Evolutionary conservation across 257 asterid species (phyloP).

Genomic region (Solanum appendiculatum): DNA sequence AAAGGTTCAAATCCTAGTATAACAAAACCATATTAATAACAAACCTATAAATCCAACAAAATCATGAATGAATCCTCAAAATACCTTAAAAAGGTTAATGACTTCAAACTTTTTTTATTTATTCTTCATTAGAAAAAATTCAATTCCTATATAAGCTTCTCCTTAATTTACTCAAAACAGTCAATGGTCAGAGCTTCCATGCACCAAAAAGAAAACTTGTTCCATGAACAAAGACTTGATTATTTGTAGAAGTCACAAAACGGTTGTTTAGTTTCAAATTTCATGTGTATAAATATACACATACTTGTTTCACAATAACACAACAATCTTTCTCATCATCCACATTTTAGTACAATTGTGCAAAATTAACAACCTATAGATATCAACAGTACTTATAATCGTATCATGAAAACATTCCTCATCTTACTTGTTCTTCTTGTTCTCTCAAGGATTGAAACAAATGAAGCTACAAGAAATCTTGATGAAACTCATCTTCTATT

Average conservation of each 20-base stretch:
- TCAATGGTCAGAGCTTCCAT: constrained; percentile 12
- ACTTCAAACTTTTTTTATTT: not conserved
- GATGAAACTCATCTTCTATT: no score
- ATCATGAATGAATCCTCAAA: not conserved
- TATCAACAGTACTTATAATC: no score
- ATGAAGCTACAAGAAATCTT: no score
- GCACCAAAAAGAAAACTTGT: not conserved
- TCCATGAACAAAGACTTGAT: not conserved
- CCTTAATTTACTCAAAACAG: not conserved
- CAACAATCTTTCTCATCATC: no score
- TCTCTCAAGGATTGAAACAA: no score
- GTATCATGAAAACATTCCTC: no score
- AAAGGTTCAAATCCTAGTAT: not conserved
- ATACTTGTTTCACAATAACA: no score
- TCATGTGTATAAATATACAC: not conserved
- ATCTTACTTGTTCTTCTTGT: no score
- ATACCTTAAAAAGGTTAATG: not conserved
- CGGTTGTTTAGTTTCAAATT: not conserved
- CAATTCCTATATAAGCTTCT: not conserved
- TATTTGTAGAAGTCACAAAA: not conserved
- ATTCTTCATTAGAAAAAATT: not conserved
- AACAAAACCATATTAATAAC: not conserved
- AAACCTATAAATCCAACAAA: not conserved
- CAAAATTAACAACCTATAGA: no score
- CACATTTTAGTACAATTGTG: no score